Percentiles rank a stretch among this genome's conserved stretches.
These are phyloP conservation scores for Pneumocystis jirovecii DNA, from an alignment of 1,139 yeast genomes.

Conservation along the genomic window DNA sequence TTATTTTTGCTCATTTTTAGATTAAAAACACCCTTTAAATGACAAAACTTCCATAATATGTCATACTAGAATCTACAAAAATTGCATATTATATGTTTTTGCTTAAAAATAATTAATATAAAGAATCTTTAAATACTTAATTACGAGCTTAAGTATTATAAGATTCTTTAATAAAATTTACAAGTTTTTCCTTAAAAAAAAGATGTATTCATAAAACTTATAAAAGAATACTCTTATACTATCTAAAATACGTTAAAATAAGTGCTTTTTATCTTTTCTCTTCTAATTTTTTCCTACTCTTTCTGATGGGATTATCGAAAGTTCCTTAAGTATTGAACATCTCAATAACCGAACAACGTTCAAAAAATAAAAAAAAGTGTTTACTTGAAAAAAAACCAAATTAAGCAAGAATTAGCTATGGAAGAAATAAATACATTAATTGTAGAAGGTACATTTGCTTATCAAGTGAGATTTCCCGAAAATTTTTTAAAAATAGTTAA, in stretches of 20 bases:
- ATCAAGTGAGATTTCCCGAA: constrained; percentile 20
- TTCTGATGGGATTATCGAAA: neutral
- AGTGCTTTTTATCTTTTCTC: neutral
- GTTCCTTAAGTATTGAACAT: neutral
- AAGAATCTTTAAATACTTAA: neutral
- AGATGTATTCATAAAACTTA: no score
- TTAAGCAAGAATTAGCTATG: neutral
- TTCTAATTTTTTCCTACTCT: neutral
- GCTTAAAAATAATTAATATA: neutral
- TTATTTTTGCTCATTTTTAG: neutral
- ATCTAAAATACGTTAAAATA: no score
- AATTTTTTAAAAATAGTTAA: neutral
- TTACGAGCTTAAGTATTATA: neutral
- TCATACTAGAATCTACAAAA: neutral
- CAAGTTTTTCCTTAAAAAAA: neutral
- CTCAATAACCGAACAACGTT: neutral
- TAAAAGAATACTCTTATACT: neutral
- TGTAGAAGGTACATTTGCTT: constrained; percentile 26
- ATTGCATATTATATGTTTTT: neutral
- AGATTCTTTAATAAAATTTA: neutral
- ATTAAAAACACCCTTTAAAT: neutral
- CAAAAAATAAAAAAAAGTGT: neutral
- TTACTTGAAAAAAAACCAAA: neutral
- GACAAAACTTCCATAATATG: neutral
- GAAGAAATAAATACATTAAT: constrained; percentile 9